Evolutionary conservation across 2,329 filamentous ascomycete species (phyloP).

Genomic region (Aspergillus pseudoviridinutans): DNA sequence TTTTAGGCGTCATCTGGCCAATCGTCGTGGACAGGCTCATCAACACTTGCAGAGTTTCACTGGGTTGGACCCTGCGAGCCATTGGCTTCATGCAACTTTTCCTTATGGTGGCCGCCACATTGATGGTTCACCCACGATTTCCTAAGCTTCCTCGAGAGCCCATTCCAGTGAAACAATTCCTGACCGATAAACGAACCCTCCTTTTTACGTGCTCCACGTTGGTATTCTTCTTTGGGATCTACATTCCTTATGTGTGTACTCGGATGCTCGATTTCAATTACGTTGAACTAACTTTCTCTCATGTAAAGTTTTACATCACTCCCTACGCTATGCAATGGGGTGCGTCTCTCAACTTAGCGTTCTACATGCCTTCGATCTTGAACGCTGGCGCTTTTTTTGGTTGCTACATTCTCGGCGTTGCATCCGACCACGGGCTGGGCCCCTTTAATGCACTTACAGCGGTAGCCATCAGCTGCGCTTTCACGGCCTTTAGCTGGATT

Average conservation of each 20-base stretch:
- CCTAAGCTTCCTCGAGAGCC: background rate
- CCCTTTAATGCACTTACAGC: too few species aligned
- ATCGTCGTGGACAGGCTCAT: background rate
- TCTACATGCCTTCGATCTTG: slow-evolving; percentile 5
- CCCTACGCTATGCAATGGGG: background rate
- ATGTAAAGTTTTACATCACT: too few species aligned
- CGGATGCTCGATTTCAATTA: too few species aligned
- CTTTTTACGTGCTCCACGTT: background rate
- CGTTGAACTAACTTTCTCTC: too few species aligned
- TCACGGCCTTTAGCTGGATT: background rate
- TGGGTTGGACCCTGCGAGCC: slow-evolving; percentile 6
- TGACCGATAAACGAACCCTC: slow-evolving; percentile 3
- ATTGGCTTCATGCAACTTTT: slow-evolving; percentile 3
- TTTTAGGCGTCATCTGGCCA: background rate
- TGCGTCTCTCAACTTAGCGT: background rate
- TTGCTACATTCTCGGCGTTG: too few species aligned
- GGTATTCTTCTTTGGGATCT: too few species aligned
- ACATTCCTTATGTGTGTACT: too few species aligned
- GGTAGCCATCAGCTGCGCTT: background rate
- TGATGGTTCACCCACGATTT: too few species aligned
- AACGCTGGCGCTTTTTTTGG: slow-evolving; percentile 3
- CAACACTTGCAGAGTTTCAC: background rate
- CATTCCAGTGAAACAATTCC: slow-evolving; percentile 1
- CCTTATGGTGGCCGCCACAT: slow-evolving; percentile 1
- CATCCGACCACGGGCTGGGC: too few species aligned